These are phyloP conservation scores for Syncephalis plumigaleata DNA, from an alignment of 371 early-diverging fungal species.

Conservation along the genomic window DNA sequence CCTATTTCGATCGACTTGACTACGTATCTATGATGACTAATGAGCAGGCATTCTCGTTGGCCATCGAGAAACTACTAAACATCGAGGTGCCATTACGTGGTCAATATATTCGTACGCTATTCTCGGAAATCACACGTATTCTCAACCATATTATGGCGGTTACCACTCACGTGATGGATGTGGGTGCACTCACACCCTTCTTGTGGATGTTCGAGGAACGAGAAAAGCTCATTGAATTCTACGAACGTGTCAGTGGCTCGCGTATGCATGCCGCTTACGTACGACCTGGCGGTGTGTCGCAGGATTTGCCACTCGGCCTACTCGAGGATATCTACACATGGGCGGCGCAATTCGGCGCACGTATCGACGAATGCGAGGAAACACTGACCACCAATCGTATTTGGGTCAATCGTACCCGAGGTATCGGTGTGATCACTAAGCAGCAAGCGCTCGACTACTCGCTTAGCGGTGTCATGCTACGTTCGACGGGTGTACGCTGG, in stretches of 20 bases:
- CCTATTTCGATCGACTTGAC: slow-evolving; percentile 96
- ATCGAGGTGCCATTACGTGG: slow-evolving; percentile 89
- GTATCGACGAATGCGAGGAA: slow-evolving; percentile 91
- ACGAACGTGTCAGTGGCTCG: slow-evolving; percentile 95
- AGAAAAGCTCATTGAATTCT: slow-evolving; percentile 95
- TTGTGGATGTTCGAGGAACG: slow-evolving; percentile 98
- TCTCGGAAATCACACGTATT: slow-evolving; percentile 93
- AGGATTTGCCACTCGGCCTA: slow-evolving; percentile 83
- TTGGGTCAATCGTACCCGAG: slow-evolving; percentile 83
- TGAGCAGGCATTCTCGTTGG: slow-evolving; percentile 87
- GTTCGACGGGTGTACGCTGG: slow-evolving; percentile 86
- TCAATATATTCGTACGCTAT: slow-evolving; percentile 91
- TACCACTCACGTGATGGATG: slow-evolving; percentile 92
- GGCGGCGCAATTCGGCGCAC: slow-evolving; percentile 74
- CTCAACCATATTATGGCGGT: slow-evolving; percentile 96
- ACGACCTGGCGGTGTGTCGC: slow-evolving; percentile 90
- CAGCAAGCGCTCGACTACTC: slow-evolving; percentile 81
- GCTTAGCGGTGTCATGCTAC: slow-evolving; percentile 89
- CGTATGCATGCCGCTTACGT: slow-evolving; percentile 97
- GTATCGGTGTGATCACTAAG: slow-evolving; percentile 70
- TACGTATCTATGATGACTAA: slow-evolving; percentile 97
- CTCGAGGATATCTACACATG: slow-evolving; percentile 90
- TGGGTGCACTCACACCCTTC: slow-evolving; percentile 94
- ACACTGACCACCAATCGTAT: slow-evolving; percentile 83
- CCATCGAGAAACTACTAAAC: slow-evolving; percentile 94